Evolutionary conservation across 2,329 filamentous ascomycete species (phyloP).

Genomic region (Neoarthrinium moseri): DNA sequence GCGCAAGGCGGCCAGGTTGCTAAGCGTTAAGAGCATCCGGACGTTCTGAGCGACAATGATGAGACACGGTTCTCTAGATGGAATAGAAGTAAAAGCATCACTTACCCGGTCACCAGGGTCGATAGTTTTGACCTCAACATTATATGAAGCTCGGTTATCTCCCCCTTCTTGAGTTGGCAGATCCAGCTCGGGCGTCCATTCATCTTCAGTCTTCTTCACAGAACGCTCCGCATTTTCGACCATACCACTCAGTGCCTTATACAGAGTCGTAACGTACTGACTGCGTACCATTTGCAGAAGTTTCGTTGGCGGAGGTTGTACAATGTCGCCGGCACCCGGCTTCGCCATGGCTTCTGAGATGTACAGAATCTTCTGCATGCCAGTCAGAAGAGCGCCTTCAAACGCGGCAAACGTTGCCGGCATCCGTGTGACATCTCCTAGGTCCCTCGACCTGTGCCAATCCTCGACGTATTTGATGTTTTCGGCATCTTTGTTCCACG

Average conservation of each 20-base stretch:
- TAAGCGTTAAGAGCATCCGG: slow-evolving; percentile 89
- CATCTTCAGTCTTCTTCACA: slow-evolving; percentile 61
- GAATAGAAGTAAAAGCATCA: slow-evolving; percentile 10
- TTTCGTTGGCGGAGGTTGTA: slow-evolving; percentile 82
- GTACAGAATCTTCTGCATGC: slow-evolving; percentile 95
- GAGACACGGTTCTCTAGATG: background rate
- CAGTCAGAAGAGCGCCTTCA: slow-evolving; percentile 75
- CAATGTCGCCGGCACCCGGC: slow-evolving; percentile 71
- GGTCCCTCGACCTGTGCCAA: slow-evolving; percentile 82
- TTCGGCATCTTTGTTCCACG: slow-evolving; percentile 92
- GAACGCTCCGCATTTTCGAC: slow-evolving; percentile 91
- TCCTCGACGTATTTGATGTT: slow-evolving; percentile 91
- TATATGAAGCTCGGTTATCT: slow-evolving; percentile 31
- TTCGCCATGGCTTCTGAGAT: slow-evolving; percentile 82
- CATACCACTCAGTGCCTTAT: slow-evolving; percentile 92
- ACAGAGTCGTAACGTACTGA: slow-evolving; percentile 90
- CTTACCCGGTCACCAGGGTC: slow-evolving; percentile 58
- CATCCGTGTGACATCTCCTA: slow-evolving; percentile 87
- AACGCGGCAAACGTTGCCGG: slow-evolving; percentile 83
- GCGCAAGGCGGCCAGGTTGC: slow-evolving; percentile 83
- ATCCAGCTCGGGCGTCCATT: slow-evolving; percentile 54
- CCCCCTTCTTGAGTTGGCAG: slow-evolving; percentile 32
- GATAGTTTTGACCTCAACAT: slow-evolving; percentile 45
- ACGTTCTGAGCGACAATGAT: slow-evolving; percentile 62
- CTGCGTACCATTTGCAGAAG: slow-evolving; percentile 85